These are phyloP conservation scores for Pythium apleroticum DNA, from an alignment of 352 stramenopile species.

Conservation along the genomic window DNA sequence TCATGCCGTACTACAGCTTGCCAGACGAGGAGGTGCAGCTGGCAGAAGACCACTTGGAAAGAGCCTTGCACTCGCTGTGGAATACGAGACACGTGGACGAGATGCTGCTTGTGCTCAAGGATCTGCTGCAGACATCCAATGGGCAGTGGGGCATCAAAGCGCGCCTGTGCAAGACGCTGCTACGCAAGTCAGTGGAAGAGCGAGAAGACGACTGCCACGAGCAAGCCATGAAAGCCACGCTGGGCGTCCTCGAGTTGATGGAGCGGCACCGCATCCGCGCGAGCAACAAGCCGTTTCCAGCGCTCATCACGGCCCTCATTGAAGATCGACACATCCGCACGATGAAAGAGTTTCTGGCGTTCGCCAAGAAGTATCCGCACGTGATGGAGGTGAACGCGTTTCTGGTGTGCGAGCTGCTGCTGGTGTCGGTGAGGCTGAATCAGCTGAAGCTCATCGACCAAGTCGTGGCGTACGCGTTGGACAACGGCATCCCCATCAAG, in stretches of 20 bases:
- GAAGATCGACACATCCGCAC: conserved; percentile 27
- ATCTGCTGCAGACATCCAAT: conserved; percentile 40
- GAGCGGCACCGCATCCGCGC: conserved; percentile 47
- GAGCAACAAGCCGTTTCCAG: conserved; percentile 50
- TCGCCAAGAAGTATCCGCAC: conserved; percentile 46
- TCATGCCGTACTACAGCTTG: conserved; percentile 66
- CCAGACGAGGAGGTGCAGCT: conserved; percentile 40
- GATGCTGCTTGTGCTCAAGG: conserved; percentile 55
- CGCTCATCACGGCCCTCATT: conserved; percentile 46
- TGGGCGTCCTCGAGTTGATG: conserved; percentile 62
- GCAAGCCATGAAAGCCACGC: conserved; percentile 34
- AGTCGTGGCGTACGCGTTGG: conserved; percentile 57
- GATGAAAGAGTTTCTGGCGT: conserved; percentile 42
- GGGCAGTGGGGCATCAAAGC: conserved; percentile 48
- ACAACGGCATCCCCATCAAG: conserved; percentile 69
- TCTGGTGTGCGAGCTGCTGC: conserved; percentile 62
- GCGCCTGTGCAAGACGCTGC: conserved; percentile 60
- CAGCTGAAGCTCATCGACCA: conserved; percentile 57
- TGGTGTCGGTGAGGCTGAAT: conserved; percentile 49
- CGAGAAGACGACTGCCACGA: conserved; percentile 36
- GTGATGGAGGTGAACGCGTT: conserved; percentile 68
- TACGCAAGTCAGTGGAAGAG: conserved; percentile 49
- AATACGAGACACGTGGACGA: conserved; percentile 40
- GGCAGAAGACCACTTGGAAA: conserved; percentile 67
- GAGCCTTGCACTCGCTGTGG: conserved; percentile 61